These are phyloP conservation scores for Apiospora malaysiana DNA, from an alignment of 2,329 filamentous ascomycete species.

Conservation along the genomic window DNA sequence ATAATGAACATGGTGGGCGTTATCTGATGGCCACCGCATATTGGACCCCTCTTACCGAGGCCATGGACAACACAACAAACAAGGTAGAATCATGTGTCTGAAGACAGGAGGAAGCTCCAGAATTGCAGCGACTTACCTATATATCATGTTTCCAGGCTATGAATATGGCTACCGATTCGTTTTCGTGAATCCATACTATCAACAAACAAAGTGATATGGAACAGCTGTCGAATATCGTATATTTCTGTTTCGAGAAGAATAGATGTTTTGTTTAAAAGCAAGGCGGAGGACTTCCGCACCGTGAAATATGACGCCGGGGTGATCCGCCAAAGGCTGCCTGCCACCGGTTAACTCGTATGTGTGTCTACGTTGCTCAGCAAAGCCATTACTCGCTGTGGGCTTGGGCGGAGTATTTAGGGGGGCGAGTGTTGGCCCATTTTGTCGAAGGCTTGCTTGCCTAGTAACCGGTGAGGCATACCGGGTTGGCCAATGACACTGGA, in stretches of 20 bases:
- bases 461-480: conserved; percentile 4
- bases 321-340: background rate
- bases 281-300: background rate
- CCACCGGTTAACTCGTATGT: background rate
- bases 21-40: background rate
- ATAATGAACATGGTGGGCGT: background rate
- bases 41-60: conserved; percentile 1
- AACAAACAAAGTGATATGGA: background rate
- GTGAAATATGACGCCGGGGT: background rate
- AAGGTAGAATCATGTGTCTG: background rate
- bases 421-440: background rate
- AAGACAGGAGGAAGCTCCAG: background rate
- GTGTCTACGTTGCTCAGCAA: background rate
- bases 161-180: background rate
- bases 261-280: background rate
- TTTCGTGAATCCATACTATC: background rate
- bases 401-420: conserved; percentile 11
- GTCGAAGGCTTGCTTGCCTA: background rate
- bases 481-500: background rate
- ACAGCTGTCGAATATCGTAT: background rate
- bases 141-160: background rate
- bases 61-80: background rate
- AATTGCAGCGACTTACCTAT: background rate
- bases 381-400: background rate
- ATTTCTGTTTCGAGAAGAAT: background rate